These are phyloP conservation scores for Aspergillus puulaauensis DNA, from an alignment of 2,329 filamentous ascomycete species.

Conservation along the genomic window DNA sequence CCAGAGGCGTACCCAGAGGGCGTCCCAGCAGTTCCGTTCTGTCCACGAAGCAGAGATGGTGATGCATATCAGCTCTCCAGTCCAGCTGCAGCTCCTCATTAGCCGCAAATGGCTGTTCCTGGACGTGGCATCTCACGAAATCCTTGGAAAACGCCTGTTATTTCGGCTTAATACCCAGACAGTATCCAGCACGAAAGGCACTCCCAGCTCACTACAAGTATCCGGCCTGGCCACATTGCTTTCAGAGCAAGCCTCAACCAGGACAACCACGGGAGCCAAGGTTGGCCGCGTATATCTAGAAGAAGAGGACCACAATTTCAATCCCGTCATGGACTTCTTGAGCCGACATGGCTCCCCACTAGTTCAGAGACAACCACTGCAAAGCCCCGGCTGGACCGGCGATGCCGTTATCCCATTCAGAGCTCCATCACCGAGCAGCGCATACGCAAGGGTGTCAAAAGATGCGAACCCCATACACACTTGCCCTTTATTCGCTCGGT, in stretches of 20 bases:
- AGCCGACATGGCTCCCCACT: background rate
- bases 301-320: background rate
- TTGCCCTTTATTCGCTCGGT: constrained; percentile 92
- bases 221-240: background rate
- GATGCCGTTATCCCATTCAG: background rate
- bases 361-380: background rate
- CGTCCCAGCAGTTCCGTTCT: background rate
- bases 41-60: background rate
- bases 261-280: background rate
- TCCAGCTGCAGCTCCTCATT: background rate
- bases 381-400: background rate
- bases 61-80: background rate
- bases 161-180: constrained; percentile 1
- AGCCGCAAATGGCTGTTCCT: constrained; percentile 7
- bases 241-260: background rate
- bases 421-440: constrained; percentile 63
- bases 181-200: background rate
- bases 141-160: background rate
- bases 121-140: background rate
- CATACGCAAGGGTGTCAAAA: constrained; percentile 91
- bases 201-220: background rate
- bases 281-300: background rate
- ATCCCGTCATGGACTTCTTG: constrained; percentile 10
- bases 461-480: constrained; percentile 98
- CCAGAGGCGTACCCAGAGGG: background rate